A percentile compares a stretch with the other conserved stretches of the same genome.
These are phyloP conservation scores for Rutstroemia sp. DNA, from an alignment of 2,329 filamentous ascomycete species.

Conservation along the genomic window DNA sequence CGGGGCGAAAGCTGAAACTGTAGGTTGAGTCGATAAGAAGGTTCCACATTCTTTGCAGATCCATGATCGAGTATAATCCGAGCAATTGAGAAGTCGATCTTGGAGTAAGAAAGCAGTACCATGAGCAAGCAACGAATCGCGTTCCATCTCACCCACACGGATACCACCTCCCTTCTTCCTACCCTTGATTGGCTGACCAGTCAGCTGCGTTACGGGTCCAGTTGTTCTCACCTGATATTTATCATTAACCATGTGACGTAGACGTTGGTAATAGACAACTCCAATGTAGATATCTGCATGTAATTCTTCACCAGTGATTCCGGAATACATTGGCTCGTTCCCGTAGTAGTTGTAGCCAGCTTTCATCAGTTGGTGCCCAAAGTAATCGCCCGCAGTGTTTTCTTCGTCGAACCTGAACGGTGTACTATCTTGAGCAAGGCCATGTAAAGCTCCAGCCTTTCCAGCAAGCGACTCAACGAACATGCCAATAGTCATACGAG, in stretches of 20 bases:
- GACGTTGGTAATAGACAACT: conserved; percentile 94
- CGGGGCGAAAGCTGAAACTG: conserved; percentile 56
- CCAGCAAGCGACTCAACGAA: conserved; percentile 96
- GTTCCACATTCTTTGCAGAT: conserved; percentile 84
- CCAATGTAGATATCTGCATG: conserved; percentile 94
- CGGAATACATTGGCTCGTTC: conserved; percentile 98
- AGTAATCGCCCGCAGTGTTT: conserved; percentile 87
- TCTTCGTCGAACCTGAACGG: conserved; percentile 93
- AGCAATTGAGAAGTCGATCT: conserved; percentile 94
- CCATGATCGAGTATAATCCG: conserved; percentile 84
- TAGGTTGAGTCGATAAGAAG: conserved; percentile 82
- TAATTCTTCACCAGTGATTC: conserved; percentile 91
- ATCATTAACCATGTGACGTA: conserved; percentile 99
- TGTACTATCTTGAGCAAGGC: conserved; percentile 90
- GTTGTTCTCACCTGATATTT: conserved; percentile 98
- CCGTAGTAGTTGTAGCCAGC: conserved; percentile 98
- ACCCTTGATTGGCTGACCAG: conserved; percentile 95
- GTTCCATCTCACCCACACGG: conserved; percentile 98
- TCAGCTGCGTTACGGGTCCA: conserved; percentile 81
- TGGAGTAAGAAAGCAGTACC: conserved; percentile 92
- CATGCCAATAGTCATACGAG: conserved; percentile 99
- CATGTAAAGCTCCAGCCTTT: conserved; percentile 89
- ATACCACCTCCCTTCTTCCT: conserved; percentile 96
- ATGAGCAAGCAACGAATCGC: conserved; percentile 89
- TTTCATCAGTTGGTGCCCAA: conserved; percentile 89